Evolutionary conservation across 164 flowering plant genomes (phyloP), one percentile per base, ranked within the genome.

Genomic region (Umbellularia californica): DNA sequence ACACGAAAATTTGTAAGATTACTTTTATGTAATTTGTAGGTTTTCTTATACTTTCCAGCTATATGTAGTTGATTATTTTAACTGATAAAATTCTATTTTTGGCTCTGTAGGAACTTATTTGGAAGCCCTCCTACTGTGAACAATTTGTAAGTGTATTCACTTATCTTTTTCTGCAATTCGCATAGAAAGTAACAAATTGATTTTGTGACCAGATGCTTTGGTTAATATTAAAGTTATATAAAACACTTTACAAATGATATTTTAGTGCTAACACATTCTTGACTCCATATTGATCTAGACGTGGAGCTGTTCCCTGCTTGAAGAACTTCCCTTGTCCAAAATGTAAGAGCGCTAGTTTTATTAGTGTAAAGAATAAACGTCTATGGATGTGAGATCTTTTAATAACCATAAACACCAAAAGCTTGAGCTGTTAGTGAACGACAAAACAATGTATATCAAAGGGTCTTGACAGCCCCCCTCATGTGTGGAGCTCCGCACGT

Each of bases 101-200:
- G 7, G 25, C 11, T 71, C 23, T 69, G 64, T 75, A 77, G 92
- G 50, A 93, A 93, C 80, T 75, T 93, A 79, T 93, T 81, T 71
- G 82, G 83, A 78, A 87, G 89, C 86, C 85, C 87, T 77, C 81
- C 83, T 3, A 6, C 52, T 17, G 70, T 58, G 65, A 83, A 80
- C 62, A 77, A 75, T 76, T 71, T 76, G 97, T 93, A 85, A 90
- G 90, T 62, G 82, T 24, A 3, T 66, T 2, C 30, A n/a, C 41
- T 68, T 62, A n/a, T 22, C 5, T 25, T 51, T 2, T n/a, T 58
- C 13, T 65, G 14, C 9, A 47, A 13, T 3, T 50, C 14, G 3
- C 28, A 14, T 17, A 22, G 50, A 27, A 27, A 67, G 70, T 27
- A 24, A 60, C 47, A 41, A 41, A 1, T 41, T 23, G 33, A 14